Conservation (phyloP, 208 protist species). For the Tritrichomonas musculus region DNA sequence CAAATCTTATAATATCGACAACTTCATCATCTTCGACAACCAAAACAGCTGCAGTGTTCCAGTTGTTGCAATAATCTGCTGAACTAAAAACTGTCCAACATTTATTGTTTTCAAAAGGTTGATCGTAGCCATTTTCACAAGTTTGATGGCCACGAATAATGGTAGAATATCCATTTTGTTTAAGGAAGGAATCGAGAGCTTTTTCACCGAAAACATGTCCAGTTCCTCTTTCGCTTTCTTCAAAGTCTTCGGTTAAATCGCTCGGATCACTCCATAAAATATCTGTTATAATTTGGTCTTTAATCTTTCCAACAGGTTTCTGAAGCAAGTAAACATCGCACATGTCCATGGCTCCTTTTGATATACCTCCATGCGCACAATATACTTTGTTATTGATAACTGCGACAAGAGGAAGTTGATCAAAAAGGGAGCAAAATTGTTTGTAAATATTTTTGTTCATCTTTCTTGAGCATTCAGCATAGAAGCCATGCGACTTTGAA, state of each 20-base stretch:
- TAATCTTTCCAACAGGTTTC: too few species aligned
- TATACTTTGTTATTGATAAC: too few species aligned
- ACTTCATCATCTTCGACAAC: too few species aligned
- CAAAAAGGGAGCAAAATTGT: conserved; percentile 94
- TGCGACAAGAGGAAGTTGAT: conserved; percentile 92
- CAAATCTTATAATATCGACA: too few species aligned
- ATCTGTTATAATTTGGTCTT: conserved; percentile 45
- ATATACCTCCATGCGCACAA: too few species aligned
- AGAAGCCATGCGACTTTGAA: conserved; percentile 95
- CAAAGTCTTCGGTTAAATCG: background rate
- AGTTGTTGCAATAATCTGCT: background rate
- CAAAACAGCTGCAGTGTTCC: background rate
- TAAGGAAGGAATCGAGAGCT: background rate
- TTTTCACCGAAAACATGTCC: background rate
- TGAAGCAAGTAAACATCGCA: too few species aligned
- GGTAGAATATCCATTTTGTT: background rate
- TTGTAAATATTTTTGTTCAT: conserved; percentile 93
- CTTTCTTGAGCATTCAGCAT: conserved; percentile 67
- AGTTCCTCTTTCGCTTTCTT: background rate
- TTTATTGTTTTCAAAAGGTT: background rate
- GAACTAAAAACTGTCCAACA: background rate
- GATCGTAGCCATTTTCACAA: background rate
- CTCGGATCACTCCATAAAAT: too few species aligned
- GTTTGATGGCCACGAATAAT: background rate
- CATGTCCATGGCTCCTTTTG: background rate